Percentiles rank a stretch among this genome's conserved stretches.
These are phyloP conservation scores for Fusarium humuli DNA, from an alignment of 2,329 filamentous ascomycete genomes.

Conservation along the genomic window DNA sequence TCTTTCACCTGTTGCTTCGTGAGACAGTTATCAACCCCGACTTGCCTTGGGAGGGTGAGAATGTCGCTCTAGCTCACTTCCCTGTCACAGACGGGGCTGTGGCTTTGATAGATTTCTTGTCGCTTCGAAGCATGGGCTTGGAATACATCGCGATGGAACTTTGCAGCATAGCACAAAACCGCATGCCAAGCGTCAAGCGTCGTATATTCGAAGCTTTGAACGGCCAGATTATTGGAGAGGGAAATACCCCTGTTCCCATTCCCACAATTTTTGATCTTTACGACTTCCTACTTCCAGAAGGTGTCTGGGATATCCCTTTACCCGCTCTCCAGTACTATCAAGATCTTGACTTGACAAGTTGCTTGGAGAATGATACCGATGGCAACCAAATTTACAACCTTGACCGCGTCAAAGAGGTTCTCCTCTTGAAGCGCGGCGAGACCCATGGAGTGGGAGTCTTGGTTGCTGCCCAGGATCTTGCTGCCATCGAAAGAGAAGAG, in stretches of 20 bases:
- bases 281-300: conserved; percentile 78
- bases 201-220: conserved; percentile 79
- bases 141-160: conserved; percentile 90
- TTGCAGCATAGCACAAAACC: conserved; percentile 77
- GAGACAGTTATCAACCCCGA: conserved; percentile 77
- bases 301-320: conserved; percentile 61
- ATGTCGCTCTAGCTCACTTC: conserved; percentile 72
- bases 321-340: conserved; percentile 70
- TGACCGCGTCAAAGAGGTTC: conserved; percentile 76
- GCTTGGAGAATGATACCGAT: conserved; percentile 70
- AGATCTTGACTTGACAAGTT: conserved; percentile 75
- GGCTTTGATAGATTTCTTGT: conserved; percentile 81
- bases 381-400: conserved; percentile 73
- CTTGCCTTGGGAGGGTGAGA: conserved; percentile 78
- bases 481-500: conserved; percentile 68
- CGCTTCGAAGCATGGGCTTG: conserved; percentile 79
- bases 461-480: conserved; percentile 61
- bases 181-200: conserved; percentile 76
- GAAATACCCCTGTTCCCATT: conserved; percentile 73
- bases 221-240: conserved; percentile 76
- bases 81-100: conserved; percentile 74
- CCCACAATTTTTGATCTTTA: conserved; percentile 91
- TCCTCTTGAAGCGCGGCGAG: conserved; percentile 76
- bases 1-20: conserved; percentile 80
- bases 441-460: conserved; percentile 62